Base-by-base conservation (phyloP, 2,329 filamentous ascomycete species). In the Thielaviopsis punctulata region DNA sequence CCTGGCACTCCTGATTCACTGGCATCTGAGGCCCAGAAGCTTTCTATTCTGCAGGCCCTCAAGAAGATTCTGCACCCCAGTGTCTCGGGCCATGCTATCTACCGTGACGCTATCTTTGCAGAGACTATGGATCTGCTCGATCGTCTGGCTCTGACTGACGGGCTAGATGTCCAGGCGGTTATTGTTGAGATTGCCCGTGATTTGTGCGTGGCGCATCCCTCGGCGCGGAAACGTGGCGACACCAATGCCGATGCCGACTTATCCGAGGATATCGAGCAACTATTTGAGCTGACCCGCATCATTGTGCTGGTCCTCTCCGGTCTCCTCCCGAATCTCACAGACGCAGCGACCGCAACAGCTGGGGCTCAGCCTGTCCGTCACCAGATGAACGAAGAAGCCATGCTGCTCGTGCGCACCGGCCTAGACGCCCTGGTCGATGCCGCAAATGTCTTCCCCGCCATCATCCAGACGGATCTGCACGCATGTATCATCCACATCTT, bases 401-500 rank as follows among this genome's bases (percentile, higher is more conserved):
- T 93, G 18, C 72, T 82, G 2, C 77, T 98, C 2, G 79, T 95
- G 48, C 80, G 81, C 22, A 80, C 84, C 1, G 82, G 87, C 0
- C 73, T 98, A 1, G 84, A 89, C 55, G 86, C 92, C 1, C 77
- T 98, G 1, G 92, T 96, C 3, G 87, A 96, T 62, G 89, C 92
- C 1, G 89, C 92, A 6, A 86, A 93, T 56, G 88, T 96, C 15
- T 98, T 98, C 67, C 93, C 93, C 0, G 80, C 86, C 2, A 89
- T 98, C 60, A 98, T 98, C 70, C 92, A 92, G 63, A 90, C 88
- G 9, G 92, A 98, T 64, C 74, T 98, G 6, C 88, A 96, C 62
- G 90, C 92, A 39, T 96, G 90, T 62, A 95, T 96, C 58, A 77
- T 98, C 48, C 89, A 98, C 68, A 95, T 96, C 52, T 95, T 96